Percentiles rank a stretch among this genome's conserved stretches.
phyloP scores from a whole-genome alignment of 805 yeast genomes.

The Candida palmyrensis region DNA sequence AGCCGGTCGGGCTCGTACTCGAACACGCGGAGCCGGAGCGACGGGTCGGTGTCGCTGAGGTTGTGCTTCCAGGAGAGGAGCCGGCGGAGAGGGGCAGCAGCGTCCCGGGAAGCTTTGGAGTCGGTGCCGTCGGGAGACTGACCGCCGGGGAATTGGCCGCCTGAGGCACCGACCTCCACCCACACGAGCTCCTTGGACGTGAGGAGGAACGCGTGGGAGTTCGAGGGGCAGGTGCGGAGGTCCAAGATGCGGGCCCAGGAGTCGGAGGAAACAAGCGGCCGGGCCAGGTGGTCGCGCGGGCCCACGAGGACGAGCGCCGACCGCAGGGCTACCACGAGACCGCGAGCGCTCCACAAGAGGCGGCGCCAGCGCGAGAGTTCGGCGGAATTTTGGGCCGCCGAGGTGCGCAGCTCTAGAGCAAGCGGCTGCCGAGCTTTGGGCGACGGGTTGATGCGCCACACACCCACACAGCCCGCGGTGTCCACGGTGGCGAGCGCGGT shows the following conservation, averaged over 20 bases:
- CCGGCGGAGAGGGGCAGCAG: conserved; percentile 34
- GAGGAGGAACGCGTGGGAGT: conserved; percentile 43
- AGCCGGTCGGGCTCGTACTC: conserved; percentile 12
- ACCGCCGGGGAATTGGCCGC: no score
- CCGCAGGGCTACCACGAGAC: neutral
- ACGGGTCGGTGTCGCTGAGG: conserved; percentile 49
- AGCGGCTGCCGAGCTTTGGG: no score
- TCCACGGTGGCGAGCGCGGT: conserved; percentile 42
- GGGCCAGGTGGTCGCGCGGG: conserved; percentile 6
- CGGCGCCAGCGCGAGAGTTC: conserved; percentile 56
- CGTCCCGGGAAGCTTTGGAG: no score
- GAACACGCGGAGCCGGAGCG: conserved; percentile 38
- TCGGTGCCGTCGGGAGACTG: no score
- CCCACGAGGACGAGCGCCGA: neutral
- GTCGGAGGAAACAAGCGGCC: conserved; percentile 42
- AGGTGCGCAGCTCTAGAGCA: no score
- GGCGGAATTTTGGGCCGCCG: conserved; percentile 33
- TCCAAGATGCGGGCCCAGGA: conserved; percentile 53
- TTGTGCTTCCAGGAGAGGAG: conserved; percentile 72
- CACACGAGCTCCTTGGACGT: conserved; percentile 66
- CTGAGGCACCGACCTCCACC: conserved; percentile 36
- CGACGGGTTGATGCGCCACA: conserved; percentile 26
- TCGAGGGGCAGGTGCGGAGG: conserved; percentile 23
- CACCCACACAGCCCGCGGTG: conserved; percentile 46
- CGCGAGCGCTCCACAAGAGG: conserved; percentile 20